Base-by-base conservation (phyloP, 75 land plant genomes). In the Picea sitchensis region DNA sequence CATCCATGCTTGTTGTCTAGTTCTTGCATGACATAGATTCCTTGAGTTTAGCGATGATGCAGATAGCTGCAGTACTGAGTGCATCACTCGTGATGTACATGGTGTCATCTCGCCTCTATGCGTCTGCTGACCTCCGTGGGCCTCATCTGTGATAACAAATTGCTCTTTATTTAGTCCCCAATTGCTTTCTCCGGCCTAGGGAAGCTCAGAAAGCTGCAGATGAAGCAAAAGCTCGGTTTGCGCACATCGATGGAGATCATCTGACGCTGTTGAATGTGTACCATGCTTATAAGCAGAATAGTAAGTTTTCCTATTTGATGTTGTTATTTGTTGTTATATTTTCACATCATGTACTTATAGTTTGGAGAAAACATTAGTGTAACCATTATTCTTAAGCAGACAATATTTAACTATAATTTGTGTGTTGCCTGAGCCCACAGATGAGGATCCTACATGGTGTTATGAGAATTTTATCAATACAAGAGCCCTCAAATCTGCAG, bases 51-150 rank as follows among this genome's bases (percentile, higher is more conserved):
- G 84, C 80, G 90, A 87, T 90, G 92, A 84, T 90, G 90, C 83
- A 86, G 87, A 86, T 86, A 88, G 82, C 86, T 86, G 82, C 92
- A 91, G 92, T 88, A 85, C 80, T 85, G 86, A 87, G 85, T 87
- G 84, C 84, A 85, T 89, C 83, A 84, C 82, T 86, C 79, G 84
- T 86, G 82, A 88, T 87, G 92, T 86, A 91, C 78, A 83, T 86
- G 84, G 85, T 87, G 26, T 83, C 81, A 76, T 91, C 85, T 90
- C 84, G 94, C 87, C 88, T 96, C 91, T 92, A 88, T 96, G 88
- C 98, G 93, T 96, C 98, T 92, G 93, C 98, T 94, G 97, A 96
- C 95, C 95, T 86, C 91, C 88, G 86, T 92, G 99, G 95, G 92
- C 95, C 89, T 93, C 94, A 82, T 89, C 96, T 96, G 92, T 96